Evolutionary conservation across 495 filamentous ascomycete genomes (phyloP), one percentile per base, ranked within the genome.

Genomic region (Podospora anserina): DNA sequence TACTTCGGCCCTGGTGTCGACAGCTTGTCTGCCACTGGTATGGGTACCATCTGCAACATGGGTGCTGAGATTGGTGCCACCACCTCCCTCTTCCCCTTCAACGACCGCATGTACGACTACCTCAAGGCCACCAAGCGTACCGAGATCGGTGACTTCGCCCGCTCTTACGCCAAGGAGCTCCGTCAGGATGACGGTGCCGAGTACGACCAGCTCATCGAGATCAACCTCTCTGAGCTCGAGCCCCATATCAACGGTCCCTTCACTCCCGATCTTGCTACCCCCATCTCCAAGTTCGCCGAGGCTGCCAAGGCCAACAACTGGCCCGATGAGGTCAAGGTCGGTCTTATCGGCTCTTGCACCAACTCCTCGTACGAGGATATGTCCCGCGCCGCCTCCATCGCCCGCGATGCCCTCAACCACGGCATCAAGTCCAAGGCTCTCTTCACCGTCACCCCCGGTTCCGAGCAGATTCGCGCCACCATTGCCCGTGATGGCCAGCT

Each of bases 291-390:
- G 85, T 98, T 97, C 83, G 92, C 92, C 80, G 89, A 94, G 79
- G 92, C 95, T 73, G 95, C 94, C 70, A 91, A 94, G 86, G 83
- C 86, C 72, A 97, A 99, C 82, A 89, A 90, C 80, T 99, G 95
- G 95, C 95, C 95, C 55, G 90, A 96, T 80, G 94, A 98, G 80
- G 84, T 99, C 73, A 97, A 97, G 87, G 96, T 97, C 73, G 96
- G 96, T 77, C 80, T 94, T 61, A 94, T 99, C 76, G 95, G 95
- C 66, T 98, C 95, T 77, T 99, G 95, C 91, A 99, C 95, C 73
- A 99, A 99, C 88, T 97, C 93, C 57, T 97, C 94, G 30, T 99
- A 99, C 80, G 96, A 99, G 85, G 95, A 99, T 77, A 98, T 99
- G 95, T 91, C 89, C 73, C 92, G 96, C 71, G 91, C 88, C 75